Base-by-base conservation (phyloP, 306 rosid genomes). In the Gillenia trifoliata region DNA sequence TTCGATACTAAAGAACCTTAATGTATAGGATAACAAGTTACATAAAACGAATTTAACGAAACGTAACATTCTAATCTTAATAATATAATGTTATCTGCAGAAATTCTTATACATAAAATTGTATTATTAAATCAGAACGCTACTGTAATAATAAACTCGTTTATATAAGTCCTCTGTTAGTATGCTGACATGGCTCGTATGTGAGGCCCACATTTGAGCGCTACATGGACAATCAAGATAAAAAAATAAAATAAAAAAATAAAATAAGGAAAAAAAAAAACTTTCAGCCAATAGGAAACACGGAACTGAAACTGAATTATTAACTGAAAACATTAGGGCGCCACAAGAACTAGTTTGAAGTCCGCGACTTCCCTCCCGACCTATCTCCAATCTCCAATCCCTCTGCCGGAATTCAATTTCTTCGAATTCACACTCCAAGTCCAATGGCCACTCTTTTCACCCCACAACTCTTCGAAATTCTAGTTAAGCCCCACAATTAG, bases 261-360 rank as follows among this genome's bases (percentile, higher is more conserved):
- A 57, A 22, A 12, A 28, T 22, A 56, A 16, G n/a, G n/a, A n/a
- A n/a, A n/a, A n/a, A n/a, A n/a, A n/a, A n/a, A n/a, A n/a, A n/a
- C n/a, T n/a, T n/a, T n/a, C 29, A 29, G 74, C 69, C 78, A 22
- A 49, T 59, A 8, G 45, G 60, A 64, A 29, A 4, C 11, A 12
- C 73, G 85, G 85, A 82, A 62, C 79, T 74, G 70, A 82, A 81
- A 74, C 47, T 28, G 17, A 29, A 56, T 22, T 34, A 69, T 69
- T 43, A 78, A 82, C 79, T 73, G 75, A 17, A 62, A 74, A 38
- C 30, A 16, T 31, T 16, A 45, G 17, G 66, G 64, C 36, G 54
- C 40, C 73, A 54, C 19, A 73, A n/a, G 19, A 73, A 80, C 49
- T 34, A 3, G 25, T 77, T 77, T 78, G 64, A 74, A 77, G 75